Conservation (phyloP, 1,284 basidiomycete genomes). For the Ceratobasidium theobromae region DNA sequence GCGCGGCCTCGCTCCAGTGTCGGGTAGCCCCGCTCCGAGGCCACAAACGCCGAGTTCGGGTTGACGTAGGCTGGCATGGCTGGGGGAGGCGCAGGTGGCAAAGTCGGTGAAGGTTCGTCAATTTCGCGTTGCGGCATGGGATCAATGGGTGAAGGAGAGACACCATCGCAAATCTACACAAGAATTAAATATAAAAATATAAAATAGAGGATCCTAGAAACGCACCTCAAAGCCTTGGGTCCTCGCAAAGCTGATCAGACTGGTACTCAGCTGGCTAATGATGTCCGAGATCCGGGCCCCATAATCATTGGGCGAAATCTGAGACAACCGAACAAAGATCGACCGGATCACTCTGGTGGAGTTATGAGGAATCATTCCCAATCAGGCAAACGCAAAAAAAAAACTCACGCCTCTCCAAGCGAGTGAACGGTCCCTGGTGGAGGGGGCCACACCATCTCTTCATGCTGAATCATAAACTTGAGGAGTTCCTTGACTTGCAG, state of each 20-base stretch:
- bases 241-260: constrained; percentile 25
- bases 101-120: not conserved
- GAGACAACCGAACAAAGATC: constrained; percentile 20
- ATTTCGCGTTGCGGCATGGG: constrained; percentile 1
- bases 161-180: constrained; percentile 16
- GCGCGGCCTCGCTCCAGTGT: not conserved
- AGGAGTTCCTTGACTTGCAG: constrained; percentile 24
- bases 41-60: not conserved
- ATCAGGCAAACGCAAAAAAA: not conserved
- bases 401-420: constrained; percentile 24
- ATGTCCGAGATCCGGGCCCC: not conserved
- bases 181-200: not conserved
- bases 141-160: constrained; percentile 18
- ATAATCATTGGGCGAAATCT: not conserved
- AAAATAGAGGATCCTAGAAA: not conserved
- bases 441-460: constrained; percentile 26
- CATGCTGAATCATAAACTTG: constrained; percentile 22
- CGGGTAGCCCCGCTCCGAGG: not conserved
- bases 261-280: not conserved
- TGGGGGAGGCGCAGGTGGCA: constrained; percentile 2
- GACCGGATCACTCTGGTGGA: constrained; percentile 8
- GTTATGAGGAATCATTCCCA: not conserved
- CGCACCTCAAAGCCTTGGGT: constrained; percentile 25
- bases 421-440: constrained; percentile 28
- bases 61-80: not conserved